These are phyloP conservation scores for Metrosideros polymorpha DNA, from an alignment of 441 rosid genomes.

Conservation along the genomic window DNA sequence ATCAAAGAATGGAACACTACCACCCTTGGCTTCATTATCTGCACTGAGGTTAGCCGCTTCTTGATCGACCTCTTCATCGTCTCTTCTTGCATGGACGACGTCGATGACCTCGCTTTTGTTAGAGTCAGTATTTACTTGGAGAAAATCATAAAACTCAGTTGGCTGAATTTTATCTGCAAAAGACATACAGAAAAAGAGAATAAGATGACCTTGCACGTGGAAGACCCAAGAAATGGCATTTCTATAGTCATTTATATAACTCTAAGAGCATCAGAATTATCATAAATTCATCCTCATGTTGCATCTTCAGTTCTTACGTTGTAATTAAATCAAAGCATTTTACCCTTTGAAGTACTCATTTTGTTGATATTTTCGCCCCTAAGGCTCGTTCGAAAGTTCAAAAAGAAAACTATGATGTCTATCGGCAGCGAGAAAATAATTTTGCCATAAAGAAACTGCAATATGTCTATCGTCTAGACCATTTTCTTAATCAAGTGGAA, in stretches of 20 bases:
- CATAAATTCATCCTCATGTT: background rate
- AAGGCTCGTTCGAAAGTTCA: background rate
- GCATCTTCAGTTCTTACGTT: background rate
- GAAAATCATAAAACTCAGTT: slow-evolving; percentile 67
- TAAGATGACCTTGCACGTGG: background rate
- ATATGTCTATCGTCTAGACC: background rate
- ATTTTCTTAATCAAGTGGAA: background rate
- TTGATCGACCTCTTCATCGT: slow-evolving; percentile 51
- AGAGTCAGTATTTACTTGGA: slow-evolving; percentile 57
- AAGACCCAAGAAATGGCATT: background rate
- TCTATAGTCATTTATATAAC: background rate
- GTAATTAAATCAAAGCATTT: background rate
- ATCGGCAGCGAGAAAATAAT: background rate
- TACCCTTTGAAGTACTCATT: background rate
- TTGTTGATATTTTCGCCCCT: background rate
- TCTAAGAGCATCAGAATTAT: background rate
- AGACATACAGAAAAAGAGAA: background rate
- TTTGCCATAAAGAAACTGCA: background rate
- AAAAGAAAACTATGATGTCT: background rate
- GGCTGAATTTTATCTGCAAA: slow-evolving; percentile 25
- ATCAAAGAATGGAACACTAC: slow-evolving; percentile 41
- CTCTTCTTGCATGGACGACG: slow-evolving; percentile 35
- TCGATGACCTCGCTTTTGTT: slow-evolving; percentile 52
- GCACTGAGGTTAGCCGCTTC: background rate
- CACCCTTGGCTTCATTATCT: slow-evolving; percentile 2